Conservation (phyloP, 2,329 filamentous ascomycete genomes). For the Chaetomium sp. region DNA sequence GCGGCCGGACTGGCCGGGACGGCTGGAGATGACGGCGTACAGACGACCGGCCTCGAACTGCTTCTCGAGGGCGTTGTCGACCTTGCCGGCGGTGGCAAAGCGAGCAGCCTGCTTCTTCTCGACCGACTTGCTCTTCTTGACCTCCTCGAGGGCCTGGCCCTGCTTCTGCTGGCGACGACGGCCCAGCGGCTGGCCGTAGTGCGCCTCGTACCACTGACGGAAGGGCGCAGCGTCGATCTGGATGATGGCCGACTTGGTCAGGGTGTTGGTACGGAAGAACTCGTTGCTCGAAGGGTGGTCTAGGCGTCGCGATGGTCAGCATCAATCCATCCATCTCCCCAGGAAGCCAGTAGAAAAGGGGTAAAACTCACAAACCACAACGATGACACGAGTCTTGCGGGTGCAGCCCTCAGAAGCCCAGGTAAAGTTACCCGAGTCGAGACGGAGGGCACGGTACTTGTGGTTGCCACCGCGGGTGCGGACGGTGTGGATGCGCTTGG, state of each 20-base stretch:
- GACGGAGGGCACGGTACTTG: conserved; percentile 98
- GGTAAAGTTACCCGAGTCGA: conserved; percentile 98
- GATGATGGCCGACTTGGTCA: conserved; percentile 97
- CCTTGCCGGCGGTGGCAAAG: conserved; percentile 79
- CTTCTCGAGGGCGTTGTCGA: conserved; percentile 86
- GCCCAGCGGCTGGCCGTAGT: conserved; percentile 90
- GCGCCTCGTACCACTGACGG: conserved; percentile 99
- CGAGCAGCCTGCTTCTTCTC: conserved; percentile 95
- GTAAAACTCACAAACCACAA: conserved; percentile 59
- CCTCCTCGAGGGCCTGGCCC: conserved; percentile 59
- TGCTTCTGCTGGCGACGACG: conserved; percentile 85
- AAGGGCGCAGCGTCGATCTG: conserved; percentile 98
- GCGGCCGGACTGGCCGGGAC: conserved; percentile 95
- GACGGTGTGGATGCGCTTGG: conserved; percentile 40
- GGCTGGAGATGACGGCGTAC: conserved; percentile 85
- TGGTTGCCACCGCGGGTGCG: conserved; percentile 71
- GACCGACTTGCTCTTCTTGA: conserved; percentile 92
- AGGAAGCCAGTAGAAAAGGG: background rate
- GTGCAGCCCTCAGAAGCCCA: conserved; percentile 97
- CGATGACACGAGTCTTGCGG: conserved; percentile 99
- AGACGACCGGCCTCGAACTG: conserved; percentile 99
- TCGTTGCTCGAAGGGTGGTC: conserved; percentile 99
- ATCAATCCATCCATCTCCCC: conserved; percentile 6
- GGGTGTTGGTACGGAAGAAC: conserved; percentile 99
- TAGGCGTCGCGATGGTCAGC: conserved; percentile 1